Evolutionary conservation across 768 basidiomycete genomes (phyloP).

Genomic region (Mycena capillaripes): DNA sequence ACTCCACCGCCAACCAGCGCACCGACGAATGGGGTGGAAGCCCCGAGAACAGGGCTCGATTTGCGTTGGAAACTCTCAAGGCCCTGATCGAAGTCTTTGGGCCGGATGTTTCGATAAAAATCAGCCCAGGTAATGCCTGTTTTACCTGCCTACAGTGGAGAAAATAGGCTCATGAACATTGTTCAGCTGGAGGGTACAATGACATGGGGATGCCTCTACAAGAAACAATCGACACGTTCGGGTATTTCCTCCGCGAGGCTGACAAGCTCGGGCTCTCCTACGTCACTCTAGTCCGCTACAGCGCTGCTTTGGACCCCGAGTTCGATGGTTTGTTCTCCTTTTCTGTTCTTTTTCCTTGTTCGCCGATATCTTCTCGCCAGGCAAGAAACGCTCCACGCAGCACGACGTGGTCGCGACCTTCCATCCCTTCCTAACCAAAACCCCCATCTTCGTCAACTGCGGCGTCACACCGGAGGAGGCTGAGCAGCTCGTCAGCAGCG

Average conservation of each 20-base stretch:
- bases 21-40: slow-evolving; percentile 58
- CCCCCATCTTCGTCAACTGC: slow-evolving; percentile 55
- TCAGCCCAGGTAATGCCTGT: slow-evolving; percentile 45
- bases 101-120: slow-evolving; percentile 46
- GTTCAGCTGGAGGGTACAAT: slow-evolving; percentile 12
- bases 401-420: slow-evolving; percentile 58
- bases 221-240: slow-evolving; percentile 41
- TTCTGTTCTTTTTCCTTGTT: not conserved
- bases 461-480: slow-evolving; percentile 54
- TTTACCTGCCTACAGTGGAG: not conserved
- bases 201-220: slow-evolving; percentile 40
- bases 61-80: slow-evolving; percentile 51
- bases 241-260: slow-evolving; percentile 37
- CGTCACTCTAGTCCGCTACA: slow-evolving; percentile 49
- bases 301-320: slow-evolving; percentile 38
- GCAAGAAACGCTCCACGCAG: slow-evolving; percentile 49
- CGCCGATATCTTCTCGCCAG: slow-evolving; percentile 31
- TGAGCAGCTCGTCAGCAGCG: slow-evolving; percentile 48
- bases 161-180: not conserved
- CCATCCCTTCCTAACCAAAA: slow-evolving; percentile 50
- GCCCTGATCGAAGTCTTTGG: slow-evolving; percentile 48
- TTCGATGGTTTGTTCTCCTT: slow-evolving; percentile 46
- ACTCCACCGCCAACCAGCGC: slow-evolving; percentile 49
- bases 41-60: slow-evolving; percentile 56
- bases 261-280: slow-evolving; percentile 43